Conservation (phyloP, 305 asterid genomes). For the Fraxinus platypoda region DNA sequence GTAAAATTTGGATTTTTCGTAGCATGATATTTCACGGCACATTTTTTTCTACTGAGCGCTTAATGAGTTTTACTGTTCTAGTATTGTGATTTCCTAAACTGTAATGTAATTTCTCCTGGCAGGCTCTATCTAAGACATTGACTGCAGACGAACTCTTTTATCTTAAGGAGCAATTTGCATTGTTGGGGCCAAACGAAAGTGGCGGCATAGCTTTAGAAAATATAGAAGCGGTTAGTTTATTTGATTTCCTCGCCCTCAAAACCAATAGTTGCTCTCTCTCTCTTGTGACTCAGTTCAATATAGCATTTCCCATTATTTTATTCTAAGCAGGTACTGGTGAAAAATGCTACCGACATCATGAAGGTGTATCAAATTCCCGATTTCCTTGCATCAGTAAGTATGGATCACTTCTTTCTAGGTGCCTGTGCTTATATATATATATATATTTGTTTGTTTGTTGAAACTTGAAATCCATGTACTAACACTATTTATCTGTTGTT, state of each 20-base stretch:
- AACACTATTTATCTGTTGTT: neutral
- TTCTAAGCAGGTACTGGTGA: constrained; percentile 36
- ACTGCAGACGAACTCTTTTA: constrained; percentile 53
- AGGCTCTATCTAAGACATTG: constrained; percentile 70
- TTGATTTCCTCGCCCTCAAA: neutral
- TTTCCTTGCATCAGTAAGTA: constrained; percentile 38
- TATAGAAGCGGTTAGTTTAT: constrained; percentile 45
- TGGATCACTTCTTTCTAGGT: neutral
- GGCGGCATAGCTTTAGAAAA: constrained; percentile 53
- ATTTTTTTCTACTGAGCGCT: neutral
- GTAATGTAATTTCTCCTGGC: neutral
- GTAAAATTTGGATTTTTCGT: neutral
- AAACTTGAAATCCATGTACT: neutral
- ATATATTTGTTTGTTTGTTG: neutral
- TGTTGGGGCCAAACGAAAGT: constrained; percentile 51
- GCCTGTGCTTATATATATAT: neutral
- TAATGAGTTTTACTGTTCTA: neutral
- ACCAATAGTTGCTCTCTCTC: neutral
- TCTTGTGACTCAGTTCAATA: neutral
- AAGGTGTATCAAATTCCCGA: constrained; percentile 40
- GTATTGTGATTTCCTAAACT: neutral
- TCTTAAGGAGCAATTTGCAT: constrained; percentile 53
- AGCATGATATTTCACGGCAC: neutral
- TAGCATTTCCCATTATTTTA: constrained; percentile 8
- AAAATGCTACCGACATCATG: constrained; percentile 45